Conservation (phyloP, 345 rosid genomes). For the Bretschneidera sinensis region DNA sequence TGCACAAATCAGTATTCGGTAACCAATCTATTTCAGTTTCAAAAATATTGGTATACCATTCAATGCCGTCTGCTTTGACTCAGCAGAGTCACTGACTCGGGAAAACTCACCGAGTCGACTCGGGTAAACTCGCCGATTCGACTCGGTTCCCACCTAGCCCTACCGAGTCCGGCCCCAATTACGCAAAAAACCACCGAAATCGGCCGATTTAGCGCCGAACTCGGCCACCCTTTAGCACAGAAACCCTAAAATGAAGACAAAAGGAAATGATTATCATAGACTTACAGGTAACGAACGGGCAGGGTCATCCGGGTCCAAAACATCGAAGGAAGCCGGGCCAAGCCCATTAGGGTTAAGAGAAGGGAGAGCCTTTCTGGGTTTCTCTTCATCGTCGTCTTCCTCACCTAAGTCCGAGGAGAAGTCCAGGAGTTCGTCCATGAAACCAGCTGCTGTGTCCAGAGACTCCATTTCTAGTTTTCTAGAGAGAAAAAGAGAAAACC, state of each 20-base stretch:
- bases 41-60: constrained; percentile 25
- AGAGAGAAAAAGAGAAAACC: too few relatives aligned
- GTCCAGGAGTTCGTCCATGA: constrained; percentile 42
- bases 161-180: constrained; percentile 20
- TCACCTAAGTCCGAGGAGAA: constrained; percentile 38
- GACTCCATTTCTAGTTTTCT: constrained; percentile 40
- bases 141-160: constrained; percentile 7
- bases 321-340: too few relatives aligned
- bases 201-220: too few relatives aligned
- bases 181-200: too few relatives aligned
- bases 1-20: too few relatives aligned
- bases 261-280: constrained; percentile 3
- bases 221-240: constrained; percentile 2
- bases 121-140: too few relatives aligned
- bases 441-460: constrained; percentile 25
- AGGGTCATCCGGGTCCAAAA: too few relatives aligned
- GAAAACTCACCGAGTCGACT: constrained; percentile 22
- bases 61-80: constrained; percentile 29
- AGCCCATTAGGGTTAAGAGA: constrained; percentile 15
- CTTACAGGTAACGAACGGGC: constrained; percentile 35
- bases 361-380: constrained; percentile 16
- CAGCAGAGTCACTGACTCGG: constrained; percentile 27
- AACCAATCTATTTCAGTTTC: not conserved
- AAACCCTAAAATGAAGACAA: not conserved
- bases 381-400: constrained; percentile 30